Conservation (phyloP, 2,329 filamentous ascomycete species). For the Aspergillus flavus region DNA sequence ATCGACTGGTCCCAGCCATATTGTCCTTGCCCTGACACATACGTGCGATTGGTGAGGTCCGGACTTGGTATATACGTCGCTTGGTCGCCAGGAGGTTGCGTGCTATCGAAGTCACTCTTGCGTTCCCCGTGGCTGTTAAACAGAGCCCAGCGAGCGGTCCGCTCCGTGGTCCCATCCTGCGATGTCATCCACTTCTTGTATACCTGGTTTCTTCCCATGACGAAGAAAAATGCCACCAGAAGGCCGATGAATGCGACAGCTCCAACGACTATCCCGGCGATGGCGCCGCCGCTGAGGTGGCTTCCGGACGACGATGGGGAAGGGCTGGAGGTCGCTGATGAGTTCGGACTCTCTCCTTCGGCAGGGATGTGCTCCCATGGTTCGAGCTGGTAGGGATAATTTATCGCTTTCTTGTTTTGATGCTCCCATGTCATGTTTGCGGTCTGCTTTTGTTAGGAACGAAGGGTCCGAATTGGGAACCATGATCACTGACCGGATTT, state of each 20-base stretch:
- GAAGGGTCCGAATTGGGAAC: background rate
- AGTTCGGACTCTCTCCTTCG: slow-evolving; percentile 38
- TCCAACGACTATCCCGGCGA: slow-evolving; percentile 63
- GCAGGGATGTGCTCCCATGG: slow-evolving; percentile 60
- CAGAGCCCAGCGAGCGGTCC: slow-evolving; percentile 36
- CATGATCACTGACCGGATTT: slow-evolving; percentile 59
- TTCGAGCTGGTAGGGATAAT: slow-evolving; percentile 55
- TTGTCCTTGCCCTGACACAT: background rate
- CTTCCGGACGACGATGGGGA: slow-evolving; percentile 12
- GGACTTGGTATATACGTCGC: slow-evolving; percentile 7
- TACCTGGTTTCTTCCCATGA: slow-evolving; percentile 38
- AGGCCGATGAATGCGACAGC: slow-evolving; percentile 50
- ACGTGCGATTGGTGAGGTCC: slow-evolving; percentile 2
- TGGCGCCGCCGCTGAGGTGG: slow-evolving; percentile 52
- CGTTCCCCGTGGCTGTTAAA: slow-evolving; percentile 21
- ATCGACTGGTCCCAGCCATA: slow-evolving; percentile 6
- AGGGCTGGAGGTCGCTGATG: slow-evolving; percentile 11
- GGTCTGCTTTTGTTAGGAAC: slow-evolving; percentile 39
- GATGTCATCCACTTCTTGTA: slow-evolving; percentile 39
- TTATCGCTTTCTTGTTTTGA: slow-evolving; percentile 53
- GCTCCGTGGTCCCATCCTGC: slow-evolving; percentile 34
- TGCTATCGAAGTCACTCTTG: slow-evolving; percentile 11
- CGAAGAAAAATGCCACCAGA: slow-evolving; percentile 46
- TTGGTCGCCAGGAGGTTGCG: slow-evolving; percentile 7
- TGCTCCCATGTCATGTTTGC: slow-evolving; percentile 50